phyloP scores from a whole-genome alignment of 805 yeast genomes.

The Wickerhamiella galacta region DNA sequence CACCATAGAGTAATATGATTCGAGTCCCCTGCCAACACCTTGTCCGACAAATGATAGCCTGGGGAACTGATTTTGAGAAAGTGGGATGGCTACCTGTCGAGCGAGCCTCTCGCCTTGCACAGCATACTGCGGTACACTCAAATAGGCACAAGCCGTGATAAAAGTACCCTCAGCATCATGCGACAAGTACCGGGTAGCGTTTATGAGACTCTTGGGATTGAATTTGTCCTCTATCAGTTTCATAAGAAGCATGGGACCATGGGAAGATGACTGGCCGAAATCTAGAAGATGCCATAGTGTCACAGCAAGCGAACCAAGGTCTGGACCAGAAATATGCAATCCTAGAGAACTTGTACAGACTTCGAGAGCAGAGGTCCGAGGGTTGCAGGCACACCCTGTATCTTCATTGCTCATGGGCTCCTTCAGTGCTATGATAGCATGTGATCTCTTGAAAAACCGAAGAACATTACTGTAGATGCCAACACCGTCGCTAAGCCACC shows the following conservation, averaged over 20 bases:
- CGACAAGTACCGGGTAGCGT: constrained; percentile 2
- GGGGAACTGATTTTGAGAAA: background rate
- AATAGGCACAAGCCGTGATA: background rate
- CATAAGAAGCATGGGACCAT: background rate
- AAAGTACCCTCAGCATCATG: constrained; percentile 1
- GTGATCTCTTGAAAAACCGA: constrained; percentile 3
- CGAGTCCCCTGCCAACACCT: background rate
- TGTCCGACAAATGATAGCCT: constrained; percentile 1
- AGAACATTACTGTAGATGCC: constrained; percentile 2
- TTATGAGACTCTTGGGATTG: constrained; percentile 1
- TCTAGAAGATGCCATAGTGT: constrained; percentile 5
- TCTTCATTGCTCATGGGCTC: constrained; percentile 1
- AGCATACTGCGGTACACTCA: background rate
- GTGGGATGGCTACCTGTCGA: background rate
- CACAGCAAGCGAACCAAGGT: constrained; percentile 1
- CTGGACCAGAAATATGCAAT: background rate
- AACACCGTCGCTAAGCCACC: constrained; percentile 8
- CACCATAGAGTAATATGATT: background rate
- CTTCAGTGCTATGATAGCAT: constrained; percentile 3
- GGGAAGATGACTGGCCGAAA: background rate
- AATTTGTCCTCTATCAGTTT: constrained; percentile 2
- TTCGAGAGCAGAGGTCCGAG: background rate
- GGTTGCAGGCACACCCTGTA: background rate
- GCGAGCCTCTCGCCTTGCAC: constrained; percentile 1
- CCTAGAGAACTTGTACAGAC: background rate